phyloP scores from a whole-genome alignment of 2,329 filamentous ascomycete genomes.

The Aotearoamyces nothofagi region DNA sequence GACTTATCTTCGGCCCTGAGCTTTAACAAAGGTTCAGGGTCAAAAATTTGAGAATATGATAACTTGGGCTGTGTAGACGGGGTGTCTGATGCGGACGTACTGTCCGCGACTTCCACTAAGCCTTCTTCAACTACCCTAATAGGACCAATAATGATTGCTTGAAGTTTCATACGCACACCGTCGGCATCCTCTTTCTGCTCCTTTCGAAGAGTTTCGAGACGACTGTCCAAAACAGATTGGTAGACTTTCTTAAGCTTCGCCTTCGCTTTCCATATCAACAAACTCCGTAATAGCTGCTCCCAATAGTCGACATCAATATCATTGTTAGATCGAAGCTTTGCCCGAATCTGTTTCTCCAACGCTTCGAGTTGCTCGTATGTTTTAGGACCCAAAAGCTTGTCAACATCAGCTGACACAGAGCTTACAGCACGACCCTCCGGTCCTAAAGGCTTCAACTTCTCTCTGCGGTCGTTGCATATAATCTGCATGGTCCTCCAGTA shows the following conservation, averaged over 20 bases:
- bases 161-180: slow-evolving; percentile 34
- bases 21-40: slow-evolving; percentile 52
- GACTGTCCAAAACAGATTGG: slow-evolving; percentile 56
- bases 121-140: slow-evolving; percentile 14
- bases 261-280: slow-evolving; percentile 84
- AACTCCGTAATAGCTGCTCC: slow-evolving; percentile 76
- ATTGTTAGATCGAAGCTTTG: slow-evolving; percentile 77
- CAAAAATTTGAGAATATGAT: slow-evolving; percentile 30
- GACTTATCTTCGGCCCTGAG: slow-evolving; percentile 47
- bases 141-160: slow-evolving; percentile 27
- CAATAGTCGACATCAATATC: slow-evolving; percentile 90
- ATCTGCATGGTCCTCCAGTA: slow-evolving; percentile 89
- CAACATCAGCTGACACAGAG: slow-evolving; percentile 76
- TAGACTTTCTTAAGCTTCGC: slow-evolving; percentile 69
- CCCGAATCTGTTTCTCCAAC: slow-evolving; percentile 73
- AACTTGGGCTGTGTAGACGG: slow-evolving; percentile 14
- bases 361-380: slow-evolving; percentile 72
- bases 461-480: slow-evolving; percentile 63
- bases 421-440: slow-evolving; percentile 58
- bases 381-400: slow-evolving; percentile 75
- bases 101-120: slow-evolving; percentile 5
- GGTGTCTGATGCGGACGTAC: slow-evolving; percentile 6
- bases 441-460: slow-evolving; percentile 43
- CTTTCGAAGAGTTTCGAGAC: slow-evolving; percentile 48
- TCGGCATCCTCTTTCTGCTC: slow-evolving; percentile 54